Conservation (phyloP, 306 rosid species). For the Cucumis cinereus region DNA sequence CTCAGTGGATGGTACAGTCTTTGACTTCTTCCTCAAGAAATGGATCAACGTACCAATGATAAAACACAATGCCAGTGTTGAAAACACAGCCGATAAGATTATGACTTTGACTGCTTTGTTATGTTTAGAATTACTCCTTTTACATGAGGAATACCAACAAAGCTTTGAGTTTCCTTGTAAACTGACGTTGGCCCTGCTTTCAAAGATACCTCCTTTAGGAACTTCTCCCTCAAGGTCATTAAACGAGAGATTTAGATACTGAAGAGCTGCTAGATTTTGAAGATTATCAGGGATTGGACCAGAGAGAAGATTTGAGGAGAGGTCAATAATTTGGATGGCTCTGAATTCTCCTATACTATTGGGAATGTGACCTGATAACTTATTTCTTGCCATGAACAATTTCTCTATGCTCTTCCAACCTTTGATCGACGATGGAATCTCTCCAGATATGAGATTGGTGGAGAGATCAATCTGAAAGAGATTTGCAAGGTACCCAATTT, state of each 20-base stretch:
- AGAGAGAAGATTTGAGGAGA: constrained; percentile 51
- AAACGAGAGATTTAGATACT: constrained; percentile 40
- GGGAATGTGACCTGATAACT: constrained; percentile 35
- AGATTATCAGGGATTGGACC: constrained; percentile 52
- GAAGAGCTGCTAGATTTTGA: constrained; percentile 26
- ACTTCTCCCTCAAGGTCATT: constrained; percentile 52
- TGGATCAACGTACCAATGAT: constrained; percentile 20
- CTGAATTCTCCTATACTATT: constrained; percentile 27
- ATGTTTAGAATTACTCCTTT: constrained; percentile 7
- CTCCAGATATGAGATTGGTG: constrained; percentile 30
- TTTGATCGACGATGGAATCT: constrained; percentile 38
- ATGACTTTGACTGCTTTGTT: background rate
- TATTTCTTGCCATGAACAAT: background rate
- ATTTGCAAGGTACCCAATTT: constrained; percentile 20
- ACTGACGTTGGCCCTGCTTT: constrained; percentile 22
- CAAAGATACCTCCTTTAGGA: constrained; percentile 23
- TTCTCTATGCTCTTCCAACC: background rate
- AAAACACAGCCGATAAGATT: constrained; percentile 6
- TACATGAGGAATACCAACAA: constrained; percentile 19
- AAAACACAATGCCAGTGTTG: constrained; percentile 18
- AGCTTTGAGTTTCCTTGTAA: constrained; percentile 50
- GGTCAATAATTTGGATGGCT: constrained; percentile 20
- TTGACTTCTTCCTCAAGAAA: constrained; percentile 19
- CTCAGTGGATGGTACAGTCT: constrained; percentile 6
- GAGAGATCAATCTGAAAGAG: constrained; percentile 51